Conservation (phyloP, 768 basidiomycete species). For the Strobilomyces echinocephalus region DNA sequence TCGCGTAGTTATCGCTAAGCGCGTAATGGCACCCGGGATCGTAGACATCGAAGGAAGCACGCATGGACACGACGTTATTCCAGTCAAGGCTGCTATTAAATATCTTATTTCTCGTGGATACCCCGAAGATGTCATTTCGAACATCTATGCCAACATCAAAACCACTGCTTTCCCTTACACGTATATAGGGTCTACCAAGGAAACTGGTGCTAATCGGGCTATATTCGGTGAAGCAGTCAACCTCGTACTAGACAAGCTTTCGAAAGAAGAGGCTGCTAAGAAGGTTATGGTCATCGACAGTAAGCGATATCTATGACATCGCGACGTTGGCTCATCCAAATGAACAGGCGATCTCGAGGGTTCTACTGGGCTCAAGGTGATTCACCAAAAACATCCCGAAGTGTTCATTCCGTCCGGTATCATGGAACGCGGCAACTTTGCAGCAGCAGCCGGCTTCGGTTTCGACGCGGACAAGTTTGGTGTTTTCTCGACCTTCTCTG, state of each 20-base stretch:
- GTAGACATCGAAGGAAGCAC: slow-evolving; percentile 72
- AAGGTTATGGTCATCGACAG: slow-evolving; percentile 89
- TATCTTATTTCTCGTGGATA: slow-evolving; percentile 68
- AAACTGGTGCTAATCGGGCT: slow-evolving; percentile 75
- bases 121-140: slow-evolving; percentile 39
- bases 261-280: slow-evolving; percentile 69
- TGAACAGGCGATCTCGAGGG: slow-evolving; percentile 74
- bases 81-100: slow-evolving; percentile 72
- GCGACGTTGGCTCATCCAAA: neutral
- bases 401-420: slow-evolving; percentile 82
- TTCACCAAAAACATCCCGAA: slow-evolving; percentile 87
- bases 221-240: slow-evolving; percentile 85
- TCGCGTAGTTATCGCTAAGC: slow-evolving; percentile 61
- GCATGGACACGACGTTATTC: slow-evolving; percentile 84
- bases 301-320: slow-evolving; percentile 27
- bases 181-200: slow-evolving; percentile 68
- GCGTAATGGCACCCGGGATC: slow-evolving; percentile 63
- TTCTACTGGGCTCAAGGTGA: slow-evolving; percentile 82
- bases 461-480: slow-evolving; percentile 79
- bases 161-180: slow-evolving; percentile 50
- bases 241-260: slow-evolving; percentile 65
- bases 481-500: slow-evolving; percentile 87
- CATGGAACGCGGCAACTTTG: slow-evolving; percentile 83
- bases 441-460: slow-evolving; percentile 83
- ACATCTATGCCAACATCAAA: slow-evolving; percentile 63